A percentile compares a stretch with the other conserved stretches of the same genome.
Conservation (phyloP, 768 basidiomycete species). For the Rhodotorula babjevae region DNA sequence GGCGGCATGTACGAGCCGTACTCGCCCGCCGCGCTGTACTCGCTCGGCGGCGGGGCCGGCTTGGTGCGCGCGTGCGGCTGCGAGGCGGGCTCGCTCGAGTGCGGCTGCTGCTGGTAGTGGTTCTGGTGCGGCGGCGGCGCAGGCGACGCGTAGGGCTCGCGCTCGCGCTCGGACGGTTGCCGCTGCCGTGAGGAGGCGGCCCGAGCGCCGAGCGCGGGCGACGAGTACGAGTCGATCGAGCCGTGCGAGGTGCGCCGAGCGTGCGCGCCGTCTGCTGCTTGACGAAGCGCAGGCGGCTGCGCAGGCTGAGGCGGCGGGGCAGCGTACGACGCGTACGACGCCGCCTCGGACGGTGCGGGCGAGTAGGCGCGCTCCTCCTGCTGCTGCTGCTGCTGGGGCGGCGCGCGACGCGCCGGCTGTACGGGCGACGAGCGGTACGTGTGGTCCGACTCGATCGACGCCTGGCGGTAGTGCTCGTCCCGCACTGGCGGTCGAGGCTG, state of each 20-base stretch:
- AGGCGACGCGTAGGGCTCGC: not conserved
- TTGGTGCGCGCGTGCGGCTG: not conserved
- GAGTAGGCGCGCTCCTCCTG: not conserved
- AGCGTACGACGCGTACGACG: not conserved
- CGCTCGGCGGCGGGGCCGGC: not conserved
- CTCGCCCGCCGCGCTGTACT: constrained; percentile 12
- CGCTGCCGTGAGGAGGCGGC: not conserved
- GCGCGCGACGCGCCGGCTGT: not conserved
- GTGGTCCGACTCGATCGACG: not conserved
- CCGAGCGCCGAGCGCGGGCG: not conserved
- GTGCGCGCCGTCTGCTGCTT: too few species aligned
- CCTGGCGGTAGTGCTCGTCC: not conserved
- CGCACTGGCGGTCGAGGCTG: not conserved
- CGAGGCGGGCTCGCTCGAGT: not conserved
- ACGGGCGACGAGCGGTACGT: not conserved
- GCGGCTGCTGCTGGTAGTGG: not conserved
- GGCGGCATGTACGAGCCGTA: constrained; percentile 19
- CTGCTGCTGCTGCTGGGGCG: not conserved
- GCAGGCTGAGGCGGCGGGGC: not conserved
- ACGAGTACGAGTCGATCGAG: not conserved
- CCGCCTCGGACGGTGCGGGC: constrained; percentile 3
- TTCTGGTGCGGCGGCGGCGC: too few species aligned
- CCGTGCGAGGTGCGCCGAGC: not conserved
- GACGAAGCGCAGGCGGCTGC: not conserved
- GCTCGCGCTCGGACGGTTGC: not conserved